Conservation (phyloP, 176 grass and related monocot species). For the Oropetium thomaeum region DNA sequence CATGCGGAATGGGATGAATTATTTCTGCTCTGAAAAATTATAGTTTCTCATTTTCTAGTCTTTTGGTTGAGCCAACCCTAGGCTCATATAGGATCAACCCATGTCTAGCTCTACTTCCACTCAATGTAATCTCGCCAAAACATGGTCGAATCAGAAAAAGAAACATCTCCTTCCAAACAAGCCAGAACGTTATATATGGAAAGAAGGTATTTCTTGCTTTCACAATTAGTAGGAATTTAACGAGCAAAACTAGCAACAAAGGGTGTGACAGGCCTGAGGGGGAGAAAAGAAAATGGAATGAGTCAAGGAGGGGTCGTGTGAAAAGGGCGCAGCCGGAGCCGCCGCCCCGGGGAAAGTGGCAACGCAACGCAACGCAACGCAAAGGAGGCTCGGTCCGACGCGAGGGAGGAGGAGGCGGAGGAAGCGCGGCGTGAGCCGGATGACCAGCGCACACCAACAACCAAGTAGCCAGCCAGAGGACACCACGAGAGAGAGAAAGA, state of each 20-base stretch:
- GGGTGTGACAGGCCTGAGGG: background rate
- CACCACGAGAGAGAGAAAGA: background rate
- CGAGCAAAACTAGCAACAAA: background rate
- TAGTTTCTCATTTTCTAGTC: too few species aligned
- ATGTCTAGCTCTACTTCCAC: too few species aligned
- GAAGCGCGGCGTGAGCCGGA: slow-evolving; percentile 2
- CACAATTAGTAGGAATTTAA: background rate
- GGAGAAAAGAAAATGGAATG: background rate
- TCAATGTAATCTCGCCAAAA: too few species aligned
- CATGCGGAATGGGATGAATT: too few species aligned
- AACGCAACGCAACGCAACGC: background rate
- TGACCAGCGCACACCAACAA: slow-evolving; percentile 18
- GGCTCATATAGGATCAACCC: too few species aligned
- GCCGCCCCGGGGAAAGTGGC: slow-evolving; percentile 8
- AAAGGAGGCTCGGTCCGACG: background rate
- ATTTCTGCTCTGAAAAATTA: too few species aligned
- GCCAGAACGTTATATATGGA: background rate
- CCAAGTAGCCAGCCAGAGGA: slow-evolving; percentile 11
- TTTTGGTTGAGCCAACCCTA: too few species aligned
- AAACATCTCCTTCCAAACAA: background rate
- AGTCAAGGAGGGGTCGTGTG: background rate
- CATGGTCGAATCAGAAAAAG: background rate
- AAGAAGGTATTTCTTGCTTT: background rate
- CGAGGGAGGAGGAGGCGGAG: background rate
- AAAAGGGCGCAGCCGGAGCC: slow-evolving; percentile 15